Conservation (phyloP, 345 rosid species). For the Eucalyptus regnans region DNA sequence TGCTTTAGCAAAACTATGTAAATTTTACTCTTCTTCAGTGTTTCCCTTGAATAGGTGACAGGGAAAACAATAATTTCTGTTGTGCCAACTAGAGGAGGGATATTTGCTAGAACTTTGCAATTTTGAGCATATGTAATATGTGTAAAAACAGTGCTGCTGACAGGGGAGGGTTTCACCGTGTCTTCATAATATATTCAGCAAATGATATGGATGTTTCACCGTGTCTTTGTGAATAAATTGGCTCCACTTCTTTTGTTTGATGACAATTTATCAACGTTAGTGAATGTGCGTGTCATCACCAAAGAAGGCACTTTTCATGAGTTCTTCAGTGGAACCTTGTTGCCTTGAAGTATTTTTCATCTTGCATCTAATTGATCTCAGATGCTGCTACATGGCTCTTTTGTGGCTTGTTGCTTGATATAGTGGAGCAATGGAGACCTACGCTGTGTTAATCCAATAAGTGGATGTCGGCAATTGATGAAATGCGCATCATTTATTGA, state of each 20-base stretch:
- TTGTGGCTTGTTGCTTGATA: background rate
- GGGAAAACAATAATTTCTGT: background rate
- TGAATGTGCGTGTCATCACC: background rate
- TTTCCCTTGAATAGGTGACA: background rate
- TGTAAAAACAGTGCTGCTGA: background rate
- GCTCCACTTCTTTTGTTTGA: background rate
- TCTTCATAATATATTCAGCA: background rate
- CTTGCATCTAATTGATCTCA: background rate
- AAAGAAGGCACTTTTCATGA: background rate
- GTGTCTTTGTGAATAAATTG: background rate
- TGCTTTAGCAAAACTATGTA: background rate
- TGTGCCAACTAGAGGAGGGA: background rate
- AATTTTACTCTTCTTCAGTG: background rate
- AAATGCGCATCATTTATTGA: background rate
- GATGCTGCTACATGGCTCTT: background rate
- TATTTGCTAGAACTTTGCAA: background rate
- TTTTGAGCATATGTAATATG: background rate
- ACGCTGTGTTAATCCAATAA: background rate
- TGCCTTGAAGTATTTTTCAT: background rate
- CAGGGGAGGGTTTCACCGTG: background rate
- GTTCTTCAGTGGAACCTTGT: background rate
- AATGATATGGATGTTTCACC: background rate
- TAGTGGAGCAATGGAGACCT: background rate
- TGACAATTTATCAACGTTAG: background rate
- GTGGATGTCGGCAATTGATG: background rate